Evolutionary conservation across 1,284 basidiomycete genomes (phyloP), one percentile per base, ranked within the genome.

Genomic region (Agaricales sp.): DNA sequence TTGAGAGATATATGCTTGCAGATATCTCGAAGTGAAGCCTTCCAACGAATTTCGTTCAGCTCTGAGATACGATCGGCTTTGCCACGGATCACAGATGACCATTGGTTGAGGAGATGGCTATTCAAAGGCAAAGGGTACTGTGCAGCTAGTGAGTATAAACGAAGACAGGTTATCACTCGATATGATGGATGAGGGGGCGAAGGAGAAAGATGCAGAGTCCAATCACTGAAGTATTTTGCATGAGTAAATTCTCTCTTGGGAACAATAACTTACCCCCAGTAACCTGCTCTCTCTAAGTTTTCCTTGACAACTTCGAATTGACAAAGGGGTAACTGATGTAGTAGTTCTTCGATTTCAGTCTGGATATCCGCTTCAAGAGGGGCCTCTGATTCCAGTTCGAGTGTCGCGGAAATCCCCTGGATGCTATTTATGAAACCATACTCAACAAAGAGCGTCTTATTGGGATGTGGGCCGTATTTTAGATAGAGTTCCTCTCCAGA

Each of bases 401-500:
- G 63, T 14, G 61, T 56, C 25, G 59, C 50, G 0, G 57, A 56
- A 35, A 65, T 55, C 12, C 51, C 21, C 55, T 30, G 8, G 19
- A 41, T n/a, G 8, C 18, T 20, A 16, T 75, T 72, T 21, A 86
- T 74, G 59, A 94, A 94, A 0, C 90, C 91, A 63, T 94, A 94
- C 60, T 94, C 91, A 23, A 80, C 71, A 60, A 92, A 87, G 16
- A 94, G 62, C 4, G 72, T 80, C 39, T 73, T 70, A 56, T 89
- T 90, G 16, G 80, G 67, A 61, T 92, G 90, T 18, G 65, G 61
- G 1, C 90, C 91, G 56, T 94, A 94, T 49, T 74, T 76, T 51
- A 94, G 69, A 49, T 74, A 77, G 1, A 93, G 64, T 59, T 93
- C 83, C 16, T 84, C 71, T 18, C 74, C 78, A 43, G 65, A 54